Base-by-base conservation (phyloP, 2,329 filamentous ascomycete species). In the Neofusicoccum umdonicola region DNA sequence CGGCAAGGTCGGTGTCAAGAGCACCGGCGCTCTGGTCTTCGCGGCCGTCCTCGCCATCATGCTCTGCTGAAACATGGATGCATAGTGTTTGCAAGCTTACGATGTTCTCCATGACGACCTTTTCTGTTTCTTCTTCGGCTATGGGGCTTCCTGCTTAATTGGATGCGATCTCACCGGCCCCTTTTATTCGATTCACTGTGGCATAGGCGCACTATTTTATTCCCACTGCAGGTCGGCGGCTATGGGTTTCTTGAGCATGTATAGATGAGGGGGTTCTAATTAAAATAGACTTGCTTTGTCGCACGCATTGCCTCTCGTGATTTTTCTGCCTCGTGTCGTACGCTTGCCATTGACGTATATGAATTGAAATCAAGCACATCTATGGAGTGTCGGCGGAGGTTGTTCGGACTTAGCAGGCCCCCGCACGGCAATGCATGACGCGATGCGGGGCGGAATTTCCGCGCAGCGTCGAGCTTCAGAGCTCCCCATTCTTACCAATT, bases 21-120 rank as follows among this genome's bases (percentile, higher is more conserved):
- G 62, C 62, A 64, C 62, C 13, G 52, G 62, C 41, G 62, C 62
- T 17, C 62, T 64, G 27, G 52, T 64, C 52, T 64, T 64, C 37
- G 62, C 62, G 47, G 51, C 51, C 13, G 44, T 64, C 35, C 62
- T 64, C 19, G 62, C 62, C 44, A 57, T 64, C 62, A 41, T 57
- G 31, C 62, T 64, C 15, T 64, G 62, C 62, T 64, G 54, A 19
- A 63, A 39, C 39, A 56, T 63, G 61, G 61, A 37, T 42, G 50
- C 61, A 56, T 63, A 47, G 61, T 34, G 48, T 47, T 63, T 63
- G 42, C 31, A 56, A 48, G 19, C 61, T 56, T 45, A 63, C 31
- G 61, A 63, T 63, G 48, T 45, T 35, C 19, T 39, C 50, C 50
- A 47, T 63, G 61, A 63, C 27, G 41, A 63, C 31, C 34, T 37